A percentile compares a stretch with the other conserved stretches of the same genome.
Evolutionary conservation across 2,329 filamentous ascomycete genomes (phyloP).

Genomic region (Penicillium sp.): DNA sequence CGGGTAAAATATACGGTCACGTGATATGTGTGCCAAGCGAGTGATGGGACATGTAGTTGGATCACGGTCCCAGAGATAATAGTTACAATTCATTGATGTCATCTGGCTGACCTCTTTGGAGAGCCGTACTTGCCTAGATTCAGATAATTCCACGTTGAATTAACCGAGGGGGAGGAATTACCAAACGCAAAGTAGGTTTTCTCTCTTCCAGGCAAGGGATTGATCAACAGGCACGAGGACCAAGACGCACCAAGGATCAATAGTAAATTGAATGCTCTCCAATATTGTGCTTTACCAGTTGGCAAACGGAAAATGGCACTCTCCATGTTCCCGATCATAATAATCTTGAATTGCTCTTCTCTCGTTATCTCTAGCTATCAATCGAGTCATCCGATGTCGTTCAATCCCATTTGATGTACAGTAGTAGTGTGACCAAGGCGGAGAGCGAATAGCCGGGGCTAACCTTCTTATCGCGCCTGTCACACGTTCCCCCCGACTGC

Average conservation of each 20-base stretch:
- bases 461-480: constrained; percentile 5
- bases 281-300: not conserved
- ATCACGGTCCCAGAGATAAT: too few species aligned
- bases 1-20: constrained; percentile 1
- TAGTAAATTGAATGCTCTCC: not conserved
- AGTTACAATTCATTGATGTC: too few species aligned
- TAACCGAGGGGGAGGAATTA: not conserved
- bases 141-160: not conserved
- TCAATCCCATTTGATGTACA: too few species aligned
- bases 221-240: constrained; percentile 1
- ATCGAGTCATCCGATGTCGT: too few species aligned
- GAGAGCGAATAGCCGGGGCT: not conserved
- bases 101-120: too few species aligned
- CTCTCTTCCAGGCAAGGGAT: not conserved
- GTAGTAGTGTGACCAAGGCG: not conserved
- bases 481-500: constrained; percentile 2
- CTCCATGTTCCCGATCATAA: too few species aligned
- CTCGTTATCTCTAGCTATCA: too few species aligned
- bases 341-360: too few species aligned
- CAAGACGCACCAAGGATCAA: not conserved
- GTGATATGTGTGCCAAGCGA: not conserved
- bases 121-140: not conserved
- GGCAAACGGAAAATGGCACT: too few species aligned
- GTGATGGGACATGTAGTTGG: not conserved
- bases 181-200: not conserved